Percentiles rank a stretch among this genome's conserved stretches.
phyloP scores from a whole-genome alignment of 1,284 basidiomycete species.

The Puccinia horiana region DNA sequence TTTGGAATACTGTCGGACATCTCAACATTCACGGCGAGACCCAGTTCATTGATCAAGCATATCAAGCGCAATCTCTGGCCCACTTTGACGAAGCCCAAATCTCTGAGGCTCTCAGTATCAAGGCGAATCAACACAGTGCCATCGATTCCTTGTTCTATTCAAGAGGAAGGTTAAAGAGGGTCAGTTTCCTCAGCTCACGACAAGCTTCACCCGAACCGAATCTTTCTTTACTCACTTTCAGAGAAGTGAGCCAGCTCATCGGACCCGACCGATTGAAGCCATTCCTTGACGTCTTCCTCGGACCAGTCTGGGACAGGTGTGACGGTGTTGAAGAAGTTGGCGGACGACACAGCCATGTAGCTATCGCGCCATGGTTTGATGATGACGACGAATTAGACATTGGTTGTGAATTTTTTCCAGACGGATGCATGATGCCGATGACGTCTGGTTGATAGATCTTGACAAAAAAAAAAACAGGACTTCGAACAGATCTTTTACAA shows the following conservation, averaged over 20 bases:
- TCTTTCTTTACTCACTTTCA: slow-evolving; percentile 27
- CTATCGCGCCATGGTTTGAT: slow-evolving; percentile 9
- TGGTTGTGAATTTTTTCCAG: neutral
- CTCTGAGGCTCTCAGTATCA: slow-evolving; percentile 37
- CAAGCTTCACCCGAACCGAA: neutral
- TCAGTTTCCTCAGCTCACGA: neutral
- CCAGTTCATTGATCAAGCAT: slow-evolving; percentile 37
- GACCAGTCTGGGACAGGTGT: slow-evolving; percentile 28
- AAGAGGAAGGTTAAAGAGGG: neutral
- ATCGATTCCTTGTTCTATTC: slow-evolving; percentile 43
- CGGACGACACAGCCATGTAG: neutral
- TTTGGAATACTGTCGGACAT: neutral
- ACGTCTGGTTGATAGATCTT: neutral
- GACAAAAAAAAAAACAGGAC: neutral
- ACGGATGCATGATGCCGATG: neutral
- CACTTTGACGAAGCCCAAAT: slow-evolving; percentile 43
- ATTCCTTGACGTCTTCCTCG: slow-evolving; percentile 35
- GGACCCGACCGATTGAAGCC: slow-evolving; percentile 36
- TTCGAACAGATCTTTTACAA: neutral
- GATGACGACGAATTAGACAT: slow-evolving; percentile 34
- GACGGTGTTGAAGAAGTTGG: slow-evolving; percentile 26
- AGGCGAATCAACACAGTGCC: slow-evolving; percentile 38
- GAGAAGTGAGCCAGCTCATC: slow-evolving; percentile 24
- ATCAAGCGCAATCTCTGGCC: slow-evolving; percentile 44
- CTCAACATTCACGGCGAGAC: neutral